phyloP scores from a whole-genome alignment of 2,329 filamentous ascomycete genomes.

The Hymenoscyphus occultus region DNA sequence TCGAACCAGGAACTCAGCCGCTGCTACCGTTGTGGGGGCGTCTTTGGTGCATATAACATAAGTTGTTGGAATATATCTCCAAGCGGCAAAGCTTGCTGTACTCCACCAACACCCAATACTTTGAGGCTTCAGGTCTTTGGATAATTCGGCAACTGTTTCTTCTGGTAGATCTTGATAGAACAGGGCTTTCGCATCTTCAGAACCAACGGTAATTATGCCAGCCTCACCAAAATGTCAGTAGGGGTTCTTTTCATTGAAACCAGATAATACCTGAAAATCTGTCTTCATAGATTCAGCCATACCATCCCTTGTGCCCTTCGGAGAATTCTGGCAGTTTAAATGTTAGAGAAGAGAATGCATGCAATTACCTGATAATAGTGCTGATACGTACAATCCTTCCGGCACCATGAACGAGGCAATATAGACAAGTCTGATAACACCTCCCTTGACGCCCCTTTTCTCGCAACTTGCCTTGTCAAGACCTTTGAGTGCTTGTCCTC shows the following conservation, averaged over 20 bases:
- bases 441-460: constrained; percentile 14
- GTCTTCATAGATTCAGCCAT: constrained; percentile 3
- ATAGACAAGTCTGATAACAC: constrained; percentile 19
- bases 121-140: constrained; percentile 38
- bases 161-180: constrained; percentile 43
- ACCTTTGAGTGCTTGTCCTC: constrained; percentile 14
- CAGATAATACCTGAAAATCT: neutral
- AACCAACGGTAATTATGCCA: constrained; percentile 1
- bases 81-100: constrained; percentile 12
- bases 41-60: constrained; percentile 4
- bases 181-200: constrained; percentile 4
- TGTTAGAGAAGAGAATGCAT: neutral
- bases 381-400: constrained; percentile 1
- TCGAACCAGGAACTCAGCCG: neutral
- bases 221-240: neutral
- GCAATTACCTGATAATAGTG: neutral
- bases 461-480: constrained; percentile 9
- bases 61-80: constrained; percentile 7
- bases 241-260: neutral
- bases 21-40: neutral
- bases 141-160: constrained; percentile 38
- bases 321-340: neutral
- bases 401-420: constrained; percentile 16
- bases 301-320: neutral
- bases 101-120: constrained; percentile 31